A percentile compares a stretch with the other conserved stretches of the same genome.
Conservation (phyloP, 192 early-diverging fungal species). For the Linnemannia exigua region DNA sequence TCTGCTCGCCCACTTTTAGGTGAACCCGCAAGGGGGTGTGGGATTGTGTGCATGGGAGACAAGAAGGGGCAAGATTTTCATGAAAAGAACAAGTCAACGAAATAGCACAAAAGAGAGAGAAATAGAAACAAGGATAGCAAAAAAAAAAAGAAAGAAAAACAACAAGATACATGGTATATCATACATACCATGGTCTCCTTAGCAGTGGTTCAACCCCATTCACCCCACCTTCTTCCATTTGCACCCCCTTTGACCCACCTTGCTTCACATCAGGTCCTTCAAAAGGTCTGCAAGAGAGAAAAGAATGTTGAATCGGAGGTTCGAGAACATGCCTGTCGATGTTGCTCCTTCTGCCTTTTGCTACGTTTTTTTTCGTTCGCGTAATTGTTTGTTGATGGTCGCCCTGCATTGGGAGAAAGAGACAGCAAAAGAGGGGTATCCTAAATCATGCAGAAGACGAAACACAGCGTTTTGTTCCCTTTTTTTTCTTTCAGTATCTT, state of each 20-base stretch:
- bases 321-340: too few relatives aligned
- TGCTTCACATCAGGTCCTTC: too few relatives aligned
- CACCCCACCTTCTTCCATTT: too few relatives aligned
- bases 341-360: too few relatives aligned
- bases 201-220: too few relatives aligned
- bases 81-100: not conserved
- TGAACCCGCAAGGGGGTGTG: constrained; percentile 3
- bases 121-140: not conserved
- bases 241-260: too few relatives aligned
- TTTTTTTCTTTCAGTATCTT: not conserved
- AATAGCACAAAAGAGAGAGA: not conserved
- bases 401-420: not conserved
- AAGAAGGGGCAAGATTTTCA: not conserved
- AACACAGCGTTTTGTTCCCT: constrained; percentile 1
- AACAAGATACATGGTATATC: too few relatives aligned
- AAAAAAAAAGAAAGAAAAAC: not conserved
- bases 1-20: not conserved
- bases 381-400: not conserved
- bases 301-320: too few relatives aligned
- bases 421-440: not conserved
- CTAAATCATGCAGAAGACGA: not conserved
- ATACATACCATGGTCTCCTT: too few relatives aligned
- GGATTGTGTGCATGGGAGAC: not conserved
- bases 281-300: too few relatives aligned
- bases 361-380: too few relatives aligned